A percentile compares a stretch with the other conserved stretches of the same genome.
phyloP scores from a whole-genome alignment of 768 basidiomycete genomes.

The Ramaria rubella region DNA sequence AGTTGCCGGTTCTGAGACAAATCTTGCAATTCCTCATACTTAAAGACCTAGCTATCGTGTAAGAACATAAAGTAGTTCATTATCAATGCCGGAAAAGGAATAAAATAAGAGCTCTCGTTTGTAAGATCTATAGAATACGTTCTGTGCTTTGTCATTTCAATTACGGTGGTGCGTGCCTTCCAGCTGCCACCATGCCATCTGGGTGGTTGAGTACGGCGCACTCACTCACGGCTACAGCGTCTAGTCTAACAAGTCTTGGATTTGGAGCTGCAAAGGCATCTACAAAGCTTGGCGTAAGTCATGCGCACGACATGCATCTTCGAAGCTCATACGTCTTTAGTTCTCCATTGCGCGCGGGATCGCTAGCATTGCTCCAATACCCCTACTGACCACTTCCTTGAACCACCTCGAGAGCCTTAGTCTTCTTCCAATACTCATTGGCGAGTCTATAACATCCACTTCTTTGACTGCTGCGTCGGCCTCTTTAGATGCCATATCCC shows the following conservation, averaged over 20 bases:
- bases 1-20: no score
- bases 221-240: slow-evolving; percentile 30
- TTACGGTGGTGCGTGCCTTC: no score
- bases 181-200: background rate
- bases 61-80: no score
- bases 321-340: slow-evolving; percentile 29
- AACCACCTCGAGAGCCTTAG: slow-evolving; percentile 63
- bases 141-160: no score
- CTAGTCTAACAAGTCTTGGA: slow-evolving; percentile 52
- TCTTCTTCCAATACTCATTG: slow-evolving; percentile 66
- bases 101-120: no score
- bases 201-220: background rate
- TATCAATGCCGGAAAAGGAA: no score
- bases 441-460: slow-evolving; percentile 70
- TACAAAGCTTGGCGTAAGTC: slow-evolving; percentile 61
- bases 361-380: slow-evolving; percentile 54
- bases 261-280: slow-evolving; percentile 62
- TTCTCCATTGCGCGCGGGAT: slow-evolving; percentile 63
- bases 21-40: no score
- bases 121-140: no score
- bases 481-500: slow-evolving; percentile 66
- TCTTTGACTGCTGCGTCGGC: slow-evolving; percentile 69
- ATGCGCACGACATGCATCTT: background rate
- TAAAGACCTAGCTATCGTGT: no score
- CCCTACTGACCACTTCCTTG: slow-evolving; percentile 54